These are phyloP conservation scores for Kazachstania sp. DNA, from an alignment of 1,139 yeast genomes.

Conservation along the genomic window DNA sequence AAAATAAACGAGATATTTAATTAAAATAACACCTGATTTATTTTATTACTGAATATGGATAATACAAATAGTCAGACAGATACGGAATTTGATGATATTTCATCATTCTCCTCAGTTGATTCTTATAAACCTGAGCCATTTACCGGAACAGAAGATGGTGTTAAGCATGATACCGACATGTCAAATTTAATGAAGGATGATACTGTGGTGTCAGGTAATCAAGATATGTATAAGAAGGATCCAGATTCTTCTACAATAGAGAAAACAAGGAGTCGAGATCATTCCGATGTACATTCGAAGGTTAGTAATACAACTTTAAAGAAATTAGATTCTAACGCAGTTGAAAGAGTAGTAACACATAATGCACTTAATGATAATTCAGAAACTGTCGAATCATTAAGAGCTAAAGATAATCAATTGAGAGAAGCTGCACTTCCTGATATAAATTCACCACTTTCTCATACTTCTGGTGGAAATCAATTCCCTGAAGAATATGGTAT, in stretches of 20 bases:
- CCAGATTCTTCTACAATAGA: neutral
- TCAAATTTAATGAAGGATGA: slow-evolving; percentile 6
- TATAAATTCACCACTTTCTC: slow-evolving; percentile 20
- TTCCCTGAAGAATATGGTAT: slow-evolving; percentile 77
- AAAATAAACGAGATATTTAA: no score
- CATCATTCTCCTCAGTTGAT: slow-evolving; percentile 24
- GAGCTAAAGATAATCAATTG: slow-evolving; percentile 17
- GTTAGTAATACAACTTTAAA: slow-evolving; percentile 15
- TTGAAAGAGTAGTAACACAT: slow-evolving; percentile 19
- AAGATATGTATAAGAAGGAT: neutral
- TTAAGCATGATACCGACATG: neutral
- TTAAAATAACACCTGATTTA: neutral
- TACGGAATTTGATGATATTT: slow-evolving; percentile 21
- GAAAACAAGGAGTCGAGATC: neutral
- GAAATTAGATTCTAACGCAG: slow-evolving; percentile 13
- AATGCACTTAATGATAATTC: slow-evolving; percentile 18
- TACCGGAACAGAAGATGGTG: slow-evolving; percentile 10
- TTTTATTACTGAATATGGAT: neutral
- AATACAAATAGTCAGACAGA: slow-evolving; percentile 7
- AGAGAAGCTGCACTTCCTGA: slow-evolving; percentile 19
- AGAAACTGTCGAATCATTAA: slow-evolving; percentile 23
- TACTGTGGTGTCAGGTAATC: neutral
- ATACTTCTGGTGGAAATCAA: slow-evolving; percentile 18
- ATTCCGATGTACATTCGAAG: slow-evolving; percentile 10
- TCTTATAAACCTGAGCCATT: slow-evolving; percentile 25